Evolutionary conservation across 2,329 filamentous ascomycete species (phyloP).

Genomic region (Pyricularia sp.): DNA sequence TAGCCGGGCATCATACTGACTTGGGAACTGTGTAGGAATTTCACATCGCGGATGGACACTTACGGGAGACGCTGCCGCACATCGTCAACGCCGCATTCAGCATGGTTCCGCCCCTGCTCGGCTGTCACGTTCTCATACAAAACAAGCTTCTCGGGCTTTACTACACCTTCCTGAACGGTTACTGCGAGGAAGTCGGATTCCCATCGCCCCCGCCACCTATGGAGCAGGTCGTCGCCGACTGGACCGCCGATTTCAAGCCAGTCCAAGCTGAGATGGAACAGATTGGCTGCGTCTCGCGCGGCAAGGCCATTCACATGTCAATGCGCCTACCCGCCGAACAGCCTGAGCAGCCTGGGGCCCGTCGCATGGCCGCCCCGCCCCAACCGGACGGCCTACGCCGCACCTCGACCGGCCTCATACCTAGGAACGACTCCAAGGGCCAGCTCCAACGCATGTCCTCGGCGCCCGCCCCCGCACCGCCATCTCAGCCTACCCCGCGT

Average conservation of each 20-base stretch:
- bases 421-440: slow-evolving; percentile 12
- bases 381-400: slow-evolving; percentile 24
- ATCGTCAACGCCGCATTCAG: slow-evolving; percentile 58
- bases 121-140: slow-evolving; percentile 60
- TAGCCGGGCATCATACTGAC: not conserved
- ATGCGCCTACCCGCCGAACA: slow-evolving; percentile 22
- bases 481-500: slow-evolving; percentile 16
- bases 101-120: slow-evolving; percentile 59
- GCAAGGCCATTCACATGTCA: slow-evolving; percentile 48
- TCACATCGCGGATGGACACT: slow-evolving; percentile 58
- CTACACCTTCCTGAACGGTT: slow-evolving; percentile 65
- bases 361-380: slow-evolving; percentile 8
- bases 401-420: slow-evolving; percentile 30
- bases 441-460: slow-evolving; percentile 20
- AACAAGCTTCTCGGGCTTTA: slow-evolving; percentile 65
- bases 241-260: slow-evolving; percentile 50
- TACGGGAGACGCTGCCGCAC: slow-evolving; percentile 58
- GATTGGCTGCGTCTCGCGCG: slow-evolving; percentile 49
- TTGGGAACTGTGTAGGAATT: slow-evolving; percentile 44
- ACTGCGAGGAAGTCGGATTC: slow-evolving; percentile 54
- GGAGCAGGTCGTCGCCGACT: slow-evolving; percentile 54
- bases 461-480: slow-evolving; percentile 6
- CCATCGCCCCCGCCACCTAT: slow-evolving; percentile 61
- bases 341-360: slow-evolving; percentile 10
- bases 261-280: slow-evolving; percentile 54